phyloP scores from a whole-genome alignment of 2,329 filamentous ascomycete species.

The Diplodia scrobiculata region DNA sequence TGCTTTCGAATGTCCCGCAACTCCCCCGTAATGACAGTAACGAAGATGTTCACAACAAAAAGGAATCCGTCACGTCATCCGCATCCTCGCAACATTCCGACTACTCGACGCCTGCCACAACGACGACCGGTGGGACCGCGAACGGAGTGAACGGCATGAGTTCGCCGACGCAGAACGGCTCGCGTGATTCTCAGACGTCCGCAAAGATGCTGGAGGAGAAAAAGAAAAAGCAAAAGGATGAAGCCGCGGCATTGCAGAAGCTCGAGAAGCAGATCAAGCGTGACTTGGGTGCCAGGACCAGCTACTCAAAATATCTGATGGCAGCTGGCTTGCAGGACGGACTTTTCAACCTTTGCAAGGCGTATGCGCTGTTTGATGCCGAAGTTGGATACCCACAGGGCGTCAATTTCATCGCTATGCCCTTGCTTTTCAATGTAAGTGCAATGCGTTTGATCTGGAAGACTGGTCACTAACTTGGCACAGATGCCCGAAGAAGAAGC shows the following conservation, averaged over 20 bases:
- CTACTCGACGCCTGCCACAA: constrained; percentile 63
- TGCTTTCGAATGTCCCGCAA: constrained; percentile 34
- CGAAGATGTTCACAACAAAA: constrained; percentile 58
- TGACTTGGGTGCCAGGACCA: constrained; percentile 88
- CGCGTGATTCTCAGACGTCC: constrained; percentile 61
- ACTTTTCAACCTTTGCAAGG: constrained; percentile 93
- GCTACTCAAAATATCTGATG: constrained; percentile 93
- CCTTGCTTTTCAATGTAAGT: constrained; percentile 84
- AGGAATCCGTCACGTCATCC: constrained; percentile 72
- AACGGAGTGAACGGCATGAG: constrained; percentile 41
- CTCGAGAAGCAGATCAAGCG: constrained; percentile 90
- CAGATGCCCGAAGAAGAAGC: constrained; percentile 97
- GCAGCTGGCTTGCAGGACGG: constrained; percentile 90
- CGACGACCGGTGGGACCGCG: constrained; percentile 54
- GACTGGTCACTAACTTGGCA: constrained; percentile 31
- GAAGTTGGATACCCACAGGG: constrained; percentile 92
- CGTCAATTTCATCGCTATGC: constrained; percentile 97
- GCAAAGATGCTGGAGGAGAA: constrained; percentile 66
- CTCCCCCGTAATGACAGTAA: constrained; percentile 38
- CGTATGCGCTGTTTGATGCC: constrained; percentile 93
- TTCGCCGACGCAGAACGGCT: constrained; percentile 60
- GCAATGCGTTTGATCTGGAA: constrained; percentile 31
- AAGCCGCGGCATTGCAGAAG: constrained; percentile 71
- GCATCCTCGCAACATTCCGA: constrained; percentile 84
- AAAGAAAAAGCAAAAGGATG: constrained; percentile 78